A percentile compares a stretch with the other conserved stretches of the same genome.
Evolutionary conservation across 192 early-diverging fungal species (phyloP).

Genomic region (Podila minutissima): DNA sequence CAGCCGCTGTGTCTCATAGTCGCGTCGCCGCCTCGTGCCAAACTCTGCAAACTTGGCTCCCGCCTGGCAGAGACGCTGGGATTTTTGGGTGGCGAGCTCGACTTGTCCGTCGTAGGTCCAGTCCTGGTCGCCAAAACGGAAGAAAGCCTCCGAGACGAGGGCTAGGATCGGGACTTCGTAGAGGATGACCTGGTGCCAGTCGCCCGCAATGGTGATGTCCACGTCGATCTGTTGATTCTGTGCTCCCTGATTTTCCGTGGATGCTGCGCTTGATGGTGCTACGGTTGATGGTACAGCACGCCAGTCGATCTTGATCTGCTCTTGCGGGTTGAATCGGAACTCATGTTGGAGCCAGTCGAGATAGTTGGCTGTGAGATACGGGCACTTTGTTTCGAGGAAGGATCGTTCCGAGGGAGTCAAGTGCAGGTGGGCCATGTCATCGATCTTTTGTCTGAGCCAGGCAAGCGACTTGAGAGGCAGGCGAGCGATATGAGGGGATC

Average conservation of each 20-base stretch:
- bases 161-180: conserved; percentile 81
- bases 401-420: conserved; percentile 52
- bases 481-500: conserved; percentile 43
- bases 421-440: conserved; percentile 56
- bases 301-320: conserved; percentile 55
- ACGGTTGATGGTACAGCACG: background rate
- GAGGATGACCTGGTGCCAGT: conserved; percentile 77
- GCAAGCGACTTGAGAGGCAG: conserved; percentile 21
- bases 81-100: conserved; percentile 62
- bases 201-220: conserved; percentile 62
- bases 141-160: conserved; percentile 76
- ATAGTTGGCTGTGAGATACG: conserved; percentile 67
- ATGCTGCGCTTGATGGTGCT: background rate
- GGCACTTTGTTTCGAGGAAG: conserved; percentile 55
- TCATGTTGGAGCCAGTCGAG: conserved; percentile 62
- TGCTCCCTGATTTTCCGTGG: conserved; percentile 16
- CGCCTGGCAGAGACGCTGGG: conserved; percentile 53
- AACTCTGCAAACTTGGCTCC: conserved; percentile 83
- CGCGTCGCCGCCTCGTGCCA: conserved; percentile 77
- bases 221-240: conserved; percentile 32
- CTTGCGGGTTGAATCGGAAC: conserved; percentile 65
- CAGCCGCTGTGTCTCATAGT: conserved; percentile 72
- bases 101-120: conserved; percentile 73
- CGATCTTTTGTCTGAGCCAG: conserved; percentile 39
- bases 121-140: conserved; percentile 71